These are phyloP conservation scores for Podospora comata DNA, from an alignment of 495 filamentous ascomycete genomes.

Conservation along the genomic window DNA sequence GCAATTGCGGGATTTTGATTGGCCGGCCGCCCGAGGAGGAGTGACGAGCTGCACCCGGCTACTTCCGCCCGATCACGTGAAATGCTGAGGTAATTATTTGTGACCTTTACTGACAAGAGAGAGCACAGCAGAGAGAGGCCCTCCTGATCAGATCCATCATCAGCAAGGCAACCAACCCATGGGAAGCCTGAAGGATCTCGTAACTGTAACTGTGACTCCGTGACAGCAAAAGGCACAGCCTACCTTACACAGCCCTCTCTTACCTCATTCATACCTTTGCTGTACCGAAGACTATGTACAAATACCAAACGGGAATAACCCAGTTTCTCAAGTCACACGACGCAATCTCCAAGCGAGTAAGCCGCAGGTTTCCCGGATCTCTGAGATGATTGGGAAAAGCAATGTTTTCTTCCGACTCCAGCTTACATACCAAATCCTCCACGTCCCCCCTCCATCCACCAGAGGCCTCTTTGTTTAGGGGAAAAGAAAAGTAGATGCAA, in stretches of 20 bases:
- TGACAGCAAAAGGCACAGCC: background rate
- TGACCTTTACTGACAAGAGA: no score
- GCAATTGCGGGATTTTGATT: constrained; percentile 48
- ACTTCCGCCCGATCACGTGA: constrained; percentile 6
- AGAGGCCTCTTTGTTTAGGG: background rate
- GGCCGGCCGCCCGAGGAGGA: constrained; percentile 24
- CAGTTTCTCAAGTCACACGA: constrained; percentile 4
- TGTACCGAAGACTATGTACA: background rate
- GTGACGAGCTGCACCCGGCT: background rate
- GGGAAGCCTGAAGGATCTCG: background rate
- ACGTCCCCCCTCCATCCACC: background rate
- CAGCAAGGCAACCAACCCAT: background rate
- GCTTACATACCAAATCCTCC: background rate
- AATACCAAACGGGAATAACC: background rate
- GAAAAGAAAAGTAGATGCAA: background rate
- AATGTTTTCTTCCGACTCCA: background rate
- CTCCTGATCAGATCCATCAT: background rate
- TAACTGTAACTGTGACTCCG: background rate
- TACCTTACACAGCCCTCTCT: background rate
- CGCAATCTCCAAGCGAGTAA: constrained; percentile 7
- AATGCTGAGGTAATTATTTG: no score
- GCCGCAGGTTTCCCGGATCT: background rate
- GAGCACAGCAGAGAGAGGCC: no score
- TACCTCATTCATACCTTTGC: background rate
- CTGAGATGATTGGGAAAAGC: background rate